Conservation (phyloP, 768 basidiomycete genomes). For the Lactifluus volemus region DNA sequence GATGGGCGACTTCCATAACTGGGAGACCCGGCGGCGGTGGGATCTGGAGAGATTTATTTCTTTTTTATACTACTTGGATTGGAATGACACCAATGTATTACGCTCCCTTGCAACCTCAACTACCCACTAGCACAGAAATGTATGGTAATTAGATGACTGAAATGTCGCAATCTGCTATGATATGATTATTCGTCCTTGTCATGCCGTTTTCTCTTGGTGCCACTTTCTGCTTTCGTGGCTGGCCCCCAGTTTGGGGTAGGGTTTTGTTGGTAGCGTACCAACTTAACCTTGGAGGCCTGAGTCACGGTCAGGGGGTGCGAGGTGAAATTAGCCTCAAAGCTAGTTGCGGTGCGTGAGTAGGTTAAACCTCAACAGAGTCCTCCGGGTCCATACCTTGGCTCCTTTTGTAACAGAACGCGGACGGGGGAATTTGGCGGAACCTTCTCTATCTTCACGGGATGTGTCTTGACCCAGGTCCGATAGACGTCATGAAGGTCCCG, state of each 20-base stretch:
- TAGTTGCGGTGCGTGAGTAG: conserved; percentile 23
- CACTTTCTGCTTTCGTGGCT: conserved; percentile 47
- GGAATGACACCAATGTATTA: neutral
- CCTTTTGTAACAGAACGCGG: conserved; percentile 54
- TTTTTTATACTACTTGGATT: too few species aligned
- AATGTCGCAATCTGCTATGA: conserved; percentile 17
- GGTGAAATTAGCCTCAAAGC: conserved; percentile 63
- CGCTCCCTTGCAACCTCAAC: neutral
- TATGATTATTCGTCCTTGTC: conserved; percentile 22
- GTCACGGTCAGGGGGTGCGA: conserved; percentile 59
- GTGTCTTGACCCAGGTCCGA: conserved; percentile 71
- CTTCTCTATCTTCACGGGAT: conserved; percentile 82
- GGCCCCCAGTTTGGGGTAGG: conserved; percentile 95
- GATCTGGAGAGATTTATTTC: too few species aligned
- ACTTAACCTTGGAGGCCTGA: conserved; percentile 54
- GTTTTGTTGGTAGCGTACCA: conserved; percentile 87
- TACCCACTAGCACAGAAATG: neutral
- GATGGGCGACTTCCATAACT: too few species aligned
- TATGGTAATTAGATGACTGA: conserved; percentile 6
- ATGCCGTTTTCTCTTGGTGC: conserved; percentile 36
- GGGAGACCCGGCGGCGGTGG: too few species aligned
- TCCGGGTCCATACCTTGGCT: conserved; percentile 42
- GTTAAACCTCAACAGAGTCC: neutral
- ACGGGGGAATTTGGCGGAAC: conserved; percentile 69
- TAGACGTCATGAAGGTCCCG: conserved; percentile 71